Evolutionary conservation across 208 protist genomes (phyloP).

Genomic region (Angomonas desouzai): DNA sequence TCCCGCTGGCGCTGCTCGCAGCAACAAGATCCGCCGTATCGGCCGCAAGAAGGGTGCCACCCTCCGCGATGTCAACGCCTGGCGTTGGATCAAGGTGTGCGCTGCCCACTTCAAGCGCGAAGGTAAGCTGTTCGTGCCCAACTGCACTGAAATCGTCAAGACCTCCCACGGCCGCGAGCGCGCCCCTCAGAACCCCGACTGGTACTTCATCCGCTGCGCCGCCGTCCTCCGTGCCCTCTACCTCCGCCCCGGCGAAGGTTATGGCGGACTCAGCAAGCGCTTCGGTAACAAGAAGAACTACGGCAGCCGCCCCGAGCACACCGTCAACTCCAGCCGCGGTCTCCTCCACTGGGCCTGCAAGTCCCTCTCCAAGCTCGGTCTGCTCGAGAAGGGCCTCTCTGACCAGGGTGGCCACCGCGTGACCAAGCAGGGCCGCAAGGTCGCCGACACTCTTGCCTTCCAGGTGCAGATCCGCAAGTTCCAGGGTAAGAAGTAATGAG

Average conservation of each 20-base stretch:
- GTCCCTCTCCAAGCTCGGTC: slow-evolving; percentile 91
- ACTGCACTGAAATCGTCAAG: slow-evolving; percentile 97
- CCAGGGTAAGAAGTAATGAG: slow-evolving; percentile 30
- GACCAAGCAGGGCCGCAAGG: slow-evolving; percentile 92
- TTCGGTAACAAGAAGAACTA: slow-evolving; percentile 93
- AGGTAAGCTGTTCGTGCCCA: slow-evolving; percentile 92
- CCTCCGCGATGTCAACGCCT: slow-evolving; percentile 93
- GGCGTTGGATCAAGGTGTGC: slow-evolving; percentile 94
- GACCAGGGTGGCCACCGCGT: slow-evolving; percentile 89
- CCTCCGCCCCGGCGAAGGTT: slow-evolving; percentile 92
- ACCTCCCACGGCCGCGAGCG: slow-evolving; percentile 95
- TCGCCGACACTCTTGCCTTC: slow-evolving; percentile 94
- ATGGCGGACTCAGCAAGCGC: slow-evolving; percentile 90
- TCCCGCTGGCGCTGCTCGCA: slow-evolving; percentile 13
- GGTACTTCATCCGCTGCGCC: slow-evolving; percentile 97
- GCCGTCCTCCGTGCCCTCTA: slow-evolving; percentile 97
- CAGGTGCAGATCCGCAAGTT: slow-evolving; percentile 80
- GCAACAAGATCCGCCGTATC: slow-evolving; percentile 83
- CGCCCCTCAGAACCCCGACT: slow-evolving; percentile 96
- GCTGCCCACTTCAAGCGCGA: slow-evolving; percentile 96
- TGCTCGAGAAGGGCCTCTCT: slow-evolving; percentile 80
- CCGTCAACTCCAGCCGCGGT: slow-evolving; percentile 70
- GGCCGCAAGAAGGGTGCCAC: slow-evolving; percentile 88
- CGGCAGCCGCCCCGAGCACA: slow-evolving; percentile 87
- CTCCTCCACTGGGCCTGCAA: slow-evolving; percentile 94